Evolutionary conservation across 805 yeast genomes (phyloP), one percentile per base, ranked within the genome.

Genomic region (Hermanozyma aechmeae): DNA sequence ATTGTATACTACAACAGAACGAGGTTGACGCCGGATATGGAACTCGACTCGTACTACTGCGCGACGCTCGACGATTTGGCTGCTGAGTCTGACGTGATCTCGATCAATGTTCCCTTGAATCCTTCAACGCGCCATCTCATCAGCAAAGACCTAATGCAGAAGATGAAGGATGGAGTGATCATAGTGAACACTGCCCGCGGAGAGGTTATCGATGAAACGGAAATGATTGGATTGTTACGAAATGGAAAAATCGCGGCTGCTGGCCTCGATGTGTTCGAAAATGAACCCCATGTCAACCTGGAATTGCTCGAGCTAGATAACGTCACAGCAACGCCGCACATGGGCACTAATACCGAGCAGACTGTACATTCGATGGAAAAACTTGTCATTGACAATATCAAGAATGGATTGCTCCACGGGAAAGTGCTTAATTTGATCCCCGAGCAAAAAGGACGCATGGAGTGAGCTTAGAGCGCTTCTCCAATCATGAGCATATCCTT

Each of bases 131-230:
- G 13, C 24, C 23, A 19, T 16, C 4, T 26, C 18, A 19, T 26
- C 24, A 20, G 13, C n/a, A 24, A 18, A 9, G 29, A 18, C 5
- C 10, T 19, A 8, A 19, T 26, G 10, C 11, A 3, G 16, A 18
- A 26, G 30, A 38, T 38, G 42, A 38, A 38, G 30, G 34, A 40
- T 26, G 44, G 44, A 3, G 30, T 42, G 9, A 23, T 30, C 16
- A 30, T 40, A 31, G 42, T 40, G 30, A 40, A 40, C 28, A 40
- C 44, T 15, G 44, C 44, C 4, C 30, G 44, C 25, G 29, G 29
- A 4, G 24, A 12, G 10, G 18, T 26, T 6, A 26, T 26, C 14
- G 29, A 26, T 14, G 29, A 26, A 18, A 9, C 12, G 13, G 16
- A 23, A 4, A 6, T 26, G 6, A 20, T 17, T 6, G 16, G 15